Evolutionary conservation across 1,284 basidiomycete species (phyloP).

Genomic region (Austroboletus olivaceoglutinosus): DNA sequence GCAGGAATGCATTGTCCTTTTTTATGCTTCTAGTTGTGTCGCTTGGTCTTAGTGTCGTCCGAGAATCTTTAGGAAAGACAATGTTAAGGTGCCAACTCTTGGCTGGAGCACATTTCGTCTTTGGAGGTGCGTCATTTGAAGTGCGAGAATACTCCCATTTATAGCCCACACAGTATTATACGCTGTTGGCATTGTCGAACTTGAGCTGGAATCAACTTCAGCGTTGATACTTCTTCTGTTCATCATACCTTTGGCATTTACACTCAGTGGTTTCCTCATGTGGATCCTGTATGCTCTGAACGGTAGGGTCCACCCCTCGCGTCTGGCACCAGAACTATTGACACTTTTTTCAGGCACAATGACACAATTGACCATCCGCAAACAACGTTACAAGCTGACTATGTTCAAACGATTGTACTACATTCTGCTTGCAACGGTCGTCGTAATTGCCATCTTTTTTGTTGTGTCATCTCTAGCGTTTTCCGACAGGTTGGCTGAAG

Average conservation of each 20-base stretch:
- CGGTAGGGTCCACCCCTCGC: conserved; percentile 44
- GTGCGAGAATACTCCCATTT: neutral
- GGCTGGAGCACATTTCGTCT: conserved; percentile 85
- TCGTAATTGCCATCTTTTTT: conserved; percentile 88
- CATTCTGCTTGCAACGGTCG: conserved; percentile 82
- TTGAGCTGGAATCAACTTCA: conserved; percentile 86
- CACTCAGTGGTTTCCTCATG: conserved; percentile 89
- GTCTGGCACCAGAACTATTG: conserved; percentile 1
- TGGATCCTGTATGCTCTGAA: conserved; percentile 95
- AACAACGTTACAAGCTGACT: conserved; percentile 82
- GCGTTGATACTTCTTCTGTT: conserved; percentile 77
- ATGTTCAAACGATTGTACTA: conserved; percentile 88
- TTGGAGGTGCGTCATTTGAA: conserved; percentile 66
- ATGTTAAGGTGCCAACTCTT: conserved; percentile 80
- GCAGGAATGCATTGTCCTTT: conserved; percentile 90
- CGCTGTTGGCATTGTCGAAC: conserved; percentile 87
- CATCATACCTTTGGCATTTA: conserved; percentile 92
- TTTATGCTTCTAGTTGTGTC: conserved; percentile 93
- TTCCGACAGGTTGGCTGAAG: conserved; percentile 86
- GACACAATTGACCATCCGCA: conserved; percentile 75
- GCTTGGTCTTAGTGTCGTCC: conserved; percentile 81
- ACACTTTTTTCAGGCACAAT: conserved; percentile 65
- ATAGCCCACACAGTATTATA: conserved; percentile 65
- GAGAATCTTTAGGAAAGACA: conserved; percentile 72
- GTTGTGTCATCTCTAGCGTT: conserved; percentile 90